A percentile compares a stretch with the other conserved stretches of the same genome.
Evolutionary conservation across 306 rosid genomes (phyloP).

Genomic region (Sesbania bispinosa): DNA sequence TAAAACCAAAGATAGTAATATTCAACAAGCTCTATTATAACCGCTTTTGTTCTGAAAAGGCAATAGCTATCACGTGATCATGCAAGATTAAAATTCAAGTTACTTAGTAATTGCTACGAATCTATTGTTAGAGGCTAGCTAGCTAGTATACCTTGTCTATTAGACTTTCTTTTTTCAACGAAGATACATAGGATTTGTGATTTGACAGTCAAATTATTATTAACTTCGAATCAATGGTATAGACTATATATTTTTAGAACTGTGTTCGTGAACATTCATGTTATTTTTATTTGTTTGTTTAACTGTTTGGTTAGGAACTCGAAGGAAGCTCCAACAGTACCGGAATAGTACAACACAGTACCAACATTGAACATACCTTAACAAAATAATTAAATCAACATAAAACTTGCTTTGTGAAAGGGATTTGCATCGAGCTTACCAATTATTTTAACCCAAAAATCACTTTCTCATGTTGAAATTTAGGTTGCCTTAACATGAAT

Average conservation of each 20-base stretch:
- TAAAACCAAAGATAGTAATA: not conserved
- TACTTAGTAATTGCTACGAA: not conserved
- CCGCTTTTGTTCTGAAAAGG: not conserved
- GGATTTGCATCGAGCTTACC: constrained; percentile 14
- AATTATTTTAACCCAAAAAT: not conserved
- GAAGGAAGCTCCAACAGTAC: constrained; percentile 3
- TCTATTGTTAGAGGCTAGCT: not conserved
- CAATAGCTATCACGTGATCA: not conserved
- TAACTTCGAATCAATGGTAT: not conserved
- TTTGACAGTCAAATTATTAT: not conserved
- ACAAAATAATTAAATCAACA: not conserved
- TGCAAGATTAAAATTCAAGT: not conserved
- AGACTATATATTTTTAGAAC: not conserved
- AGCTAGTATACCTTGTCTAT: not conserved
- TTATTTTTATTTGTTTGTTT: not conserved
- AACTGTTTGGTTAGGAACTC: constrained; percentile 24
- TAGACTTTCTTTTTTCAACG: not conserved
- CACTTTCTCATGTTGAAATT: constrained; percentile 11
- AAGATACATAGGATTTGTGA: not conserved
- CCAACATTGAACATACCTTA: not conserved
- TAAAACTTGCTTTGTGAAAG: not conserved
- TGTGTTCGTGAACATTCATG: constrained; percentile 1
- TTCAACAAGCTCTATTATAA: not conserved
- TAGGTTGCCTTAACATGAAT: not conserved
- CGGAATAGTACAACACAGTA: not conserved